phyloP scores from a whole-genome alignment of 2,329 filamentous ascomycete species.

The Neoarthrinium moseri region DNA sequence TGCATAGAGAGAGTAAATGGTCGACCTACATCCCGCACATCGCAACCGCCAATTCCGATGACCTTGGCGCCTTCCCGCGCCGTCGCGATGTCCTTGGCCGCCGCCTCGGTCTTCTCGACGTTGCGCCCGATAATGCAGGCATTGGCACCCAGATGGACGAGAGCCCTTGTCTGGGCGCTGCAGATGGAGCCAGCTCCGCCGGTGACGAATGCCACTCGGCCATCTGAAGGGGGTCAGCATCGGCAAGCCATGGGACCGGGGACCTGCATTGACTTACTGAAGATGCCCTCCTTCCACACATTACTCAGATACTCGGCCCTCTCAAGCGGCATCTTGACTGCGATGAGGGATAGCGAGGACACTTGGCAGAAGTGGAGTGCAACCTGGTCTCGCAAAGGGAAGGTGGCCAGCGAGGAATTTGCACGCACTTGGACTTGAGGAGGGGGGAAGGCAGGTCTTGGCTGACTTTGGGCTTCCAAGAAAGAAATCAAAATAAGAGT shows the following conservation, averaged over 20 bases:
- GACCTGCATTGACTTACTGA: constrained; percentile 64
- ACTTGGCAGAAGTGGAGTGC: background rate
- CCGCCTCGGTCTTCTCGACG: constrained; percentile 78
- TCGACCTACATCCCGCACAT: constrained; percentile 69
- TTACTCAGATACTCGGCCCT: constrained; percentile 76
- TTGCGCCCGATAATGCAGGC: constrained; percentile 94
- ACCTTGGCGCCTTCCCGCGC: constrained; percentile 79
- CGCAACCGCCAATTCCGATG: constrained; percentile 76
- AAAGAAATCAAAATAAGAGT: too few species aligned
- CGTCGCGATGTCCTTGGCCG: constrained; percentile 78
- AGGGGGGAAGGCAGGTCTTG: too few species aligned
- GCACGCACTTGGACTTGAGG: too few species aligned
- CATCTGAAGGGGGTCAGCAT: constrained; percentile 49
- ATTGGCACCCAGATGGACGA: constrained; percentile 88
- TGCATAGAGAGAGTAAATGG: constrained; percentile 3
- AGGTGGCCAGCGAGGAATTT: background rate
- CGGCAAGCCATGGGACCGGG: too few species aligned
- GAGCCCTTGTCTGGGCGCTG: constrained; percentile 86
- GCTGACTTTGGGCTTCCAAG: too few species aligned
- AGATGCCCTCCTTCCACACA: constrained; percentile 85
- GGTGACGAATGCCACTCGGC: constrained; percentile 91
- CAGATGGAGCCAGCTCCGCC: constrained; percentile 93
- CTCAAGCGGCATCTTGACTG: constrained; percentile 61
- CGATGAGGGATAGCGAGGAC: too few species aligned
- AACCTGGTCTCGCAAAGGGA: background rate